Conservation (phyloP, 768 basidiomycete species). For the Strobilomyces echinocephalus region DNA sequence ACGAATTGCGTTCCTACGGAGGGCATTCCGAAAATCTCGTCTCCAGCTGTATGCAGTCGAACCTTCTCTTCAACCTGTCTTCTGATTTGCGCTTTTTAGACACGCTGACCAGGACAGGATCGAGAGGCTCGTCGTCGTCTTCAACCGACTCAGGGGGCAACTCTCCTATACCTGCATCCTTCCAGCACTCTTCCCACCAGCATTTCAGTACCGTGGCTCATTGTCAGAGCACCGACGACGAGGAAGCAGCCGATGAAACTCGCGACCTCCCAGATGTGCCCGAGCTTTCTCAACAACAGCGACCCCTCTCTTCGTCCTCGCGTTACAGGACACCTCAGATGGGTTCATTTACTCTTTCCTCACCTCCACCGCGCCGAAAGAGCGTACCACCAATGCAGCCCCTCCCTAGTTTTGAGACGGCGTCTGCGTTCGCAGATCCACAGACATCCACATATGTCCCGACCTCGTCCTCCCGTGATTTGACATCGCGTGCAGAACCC, state of each 20-base stretch:
- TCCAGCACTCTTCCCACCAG: constrained; percentile 11
- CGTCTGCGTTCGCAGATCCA: constrained; percentile 64
- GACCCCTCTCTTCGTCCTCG: constrained; percentile 79
- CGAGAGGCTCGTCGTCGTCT: constrained; percentile 56
- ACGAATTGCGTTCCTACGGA: constrained; percentile 74
- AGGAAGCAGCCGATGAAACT: constrained; percentile 46
- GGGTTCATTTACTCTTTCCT: constrained; percentile 54
- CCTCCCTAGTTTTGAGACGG: constrained; percentile 62
- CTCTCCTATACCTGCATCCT: constrained; percentile 17
- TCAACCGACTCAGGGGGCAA: constrained; percentile 51
- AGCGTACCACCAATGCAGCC: constrained; percentile 66
- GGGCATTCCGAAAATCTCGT: constrained; percentile 62
- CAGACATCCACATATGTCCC: constrained; percentile 36
- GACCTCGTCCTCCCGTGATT: constrained; percentile 36
- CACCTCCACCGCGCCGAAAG: constrained; percentile 41
- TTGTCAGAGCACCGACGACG: constrained; percentile 42
- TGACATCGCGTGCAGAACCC: constrained; percentile 35
- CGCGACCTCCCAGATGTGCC: constrained; percentile 38
- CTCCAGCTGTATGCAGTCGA: constrained; percentile 50
- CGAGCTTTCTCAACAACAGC: constrained; percentile 36
- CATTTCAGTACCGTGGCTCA: constrained; percentile 21
- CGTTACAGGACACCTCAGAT: constrained; percentile 76
- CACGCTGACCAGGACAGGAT: constrained; percentile 38
- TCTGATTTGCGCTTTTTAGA: constrained; percentile 17
- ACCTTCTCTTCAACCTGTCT: background rate